Evolutionary conservation across 208 protist species (phyloP).

Genomic region (Naegleria lovaniensis): DNA sequence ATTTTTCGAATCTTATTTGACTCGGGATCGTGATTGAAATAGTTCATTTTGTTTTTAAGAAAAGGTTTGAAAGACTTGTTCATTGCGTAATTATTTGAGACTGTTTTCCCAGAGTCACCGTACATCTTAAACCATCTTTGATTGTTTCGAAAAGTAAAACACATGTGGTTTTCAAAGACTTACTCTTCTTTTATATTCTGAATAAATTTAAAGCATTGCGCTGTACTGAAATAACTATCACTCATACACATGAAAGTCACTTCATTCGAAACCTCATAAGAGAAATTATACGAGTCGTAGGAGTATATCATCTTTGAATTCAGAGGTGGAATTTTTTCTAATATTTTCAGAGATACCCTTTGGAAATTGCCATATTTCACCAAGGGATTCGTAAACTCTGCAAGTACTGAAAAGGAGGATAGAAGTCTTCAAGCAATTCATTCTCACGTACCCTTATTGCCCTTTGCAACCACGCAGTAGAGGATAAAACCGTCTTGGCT

Average conservation of each 20-base stretch:
- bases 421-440: neutral
- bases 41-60: neutral
- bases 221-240: neutral
- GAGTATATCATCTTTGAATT: constrained; percentile 4
- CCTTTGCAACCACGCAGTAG: neutral
- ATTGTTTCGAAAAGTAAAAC: neutral
- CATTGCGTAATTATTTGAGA: neutral
- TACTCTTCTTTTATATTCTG: neutral
- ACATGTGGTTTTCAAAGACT: no score
- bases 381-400: neutral
- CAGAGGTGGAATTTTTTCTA: neutral
- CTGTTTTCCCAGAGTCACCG: neutral
- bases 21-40: constrained; percentile 3
- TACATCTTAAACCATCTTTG: neutral
- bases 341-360: neutral
- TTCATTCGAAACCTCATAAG: neutral
- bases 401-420: neutral
- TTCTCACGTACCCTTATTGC: neutral
- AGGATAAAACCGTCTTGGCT: neutral
- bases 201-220: neutral
- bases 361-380: neutral
- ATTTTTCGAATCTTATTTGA: neutral
- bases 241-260: neutral
- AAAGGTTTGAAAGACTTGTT: neutral
- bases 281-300: neutral